Evolutionary conservation across 768 basidiomycete species (phyloP), one percentile per base, ranked within the genome.

Genomic region (Suillus cothurnatus): DNA sequence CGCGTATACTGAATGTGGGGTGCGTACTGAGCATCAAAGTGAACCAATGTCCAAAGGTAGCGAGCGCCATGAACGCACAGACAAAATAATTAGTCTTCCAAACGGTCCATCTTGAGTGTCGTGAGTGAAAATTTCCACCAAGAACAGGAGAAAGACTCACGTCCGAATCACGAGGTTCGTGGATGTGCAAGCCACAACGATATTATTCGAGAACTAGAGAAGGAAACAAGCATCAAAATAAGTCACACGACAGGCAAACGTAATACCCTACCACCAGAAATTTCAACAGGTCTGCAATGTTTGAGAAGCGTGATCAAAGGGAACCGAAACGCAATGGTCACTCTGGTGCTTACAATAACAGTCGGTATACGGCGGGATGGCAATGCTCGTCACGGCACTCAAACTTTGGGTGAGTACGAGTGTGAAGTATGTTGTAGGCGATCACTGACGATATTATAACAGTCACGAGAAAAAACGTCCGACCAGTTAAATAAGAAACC

Each of bases 131-230:
- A 3, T 21, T 5, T 21, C 4, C 47, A n/a, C 9, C 11, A 41
- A 58, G 26, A 63, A 36, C 26, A 53, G 11, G 9, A 26, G 38
- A 61, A 11, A 43, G 43, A n/a, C 74, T 63, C 61, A 76, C 76
- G 71, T 69, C 61, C 76, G 72, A 61, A 77, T 66, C 68, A 77
- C 70, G 53, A 75, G 23, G 57, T 77, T 77, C 23, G 60, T 63
- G 0, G 76, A 76, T 52, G 59, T 15, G 32, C 61, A 71, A 28
- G 63, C 72, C 1, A 75, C 31, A 28, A 39, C 62, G 28, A 74
- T 64, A 28, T 68, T 53, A 23, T 49, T 69, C 4, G 61, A 3
- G 9, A 70, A 4, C 74, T 77, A 6, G 28, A 38, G 36, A 12
- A 36, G 36, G 38, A 38, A 38, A 39, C 23, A n/a, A 23, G 12